These are phyloP conservation scores for Brasilioporus rufonigricans DNA, from an alignment of 768 basidiomycete genomes.

Conservation along the genomic window DNA sequence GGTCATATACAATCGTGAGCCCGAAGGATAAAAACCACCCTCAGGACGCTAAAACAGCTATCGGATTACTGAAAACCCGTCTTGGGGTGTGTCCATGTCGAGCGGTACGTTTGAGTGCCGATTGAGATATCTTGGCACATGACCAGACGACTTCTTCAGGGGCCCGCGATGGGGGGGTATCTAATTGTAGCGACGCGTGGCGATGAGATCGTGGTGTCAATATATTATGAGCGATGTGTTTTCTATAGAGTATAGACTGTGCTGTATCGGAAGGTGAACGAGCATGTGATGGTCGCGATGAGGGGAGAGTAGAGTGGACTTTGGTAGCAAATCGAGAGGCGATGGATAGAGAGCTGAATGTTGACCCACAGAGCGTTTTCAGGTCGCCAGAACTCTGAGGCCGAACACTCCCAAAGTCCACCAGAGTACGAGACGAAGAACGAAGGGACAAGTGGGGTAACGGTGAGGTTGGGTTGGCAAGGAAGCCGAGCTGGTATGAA, in stretches of 20 bases:
- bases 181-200: conserved; percentile 6
- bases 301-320: conserved; percentile 4
- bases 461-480: conserved; percentile 3
- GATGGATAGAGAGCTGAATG: conserved; percentile 20
- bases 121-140: conserved; percentile 32
- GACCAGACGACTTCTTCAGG: conserved; percentile 24
- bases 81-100: conserved; percentile 20
- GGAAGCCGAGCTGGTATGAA: conserved; percentile 23
- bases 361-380: conserved; percentile 21
- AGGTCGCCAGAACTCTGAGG: conserved; percentile 8
- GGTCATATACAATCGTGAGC: conserved; percentile 12
- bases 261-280: conserved; percentile 5
- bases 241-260: conserved; percentile 4
- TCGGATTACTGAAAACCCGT: conserved; percentile 24
- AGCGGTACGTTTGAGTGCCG: conserved; percentile 24
- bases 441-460: conserved; percentile 12
- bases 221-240: conserved; percentile 4
- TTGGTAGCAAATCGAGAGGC: conserved; percentile 17
- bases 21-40: neutral
- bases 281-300: conserved; percentile 3
- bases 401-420: conserved; percentile 9
- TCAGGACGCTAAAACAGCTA: conserved; percentile 14
- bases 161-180: conserved; percentile 2
- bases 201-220: conserved; percentile 12
- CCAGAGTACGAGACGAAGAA: conserved; percentile 26